Conservation (phyloP, 2,329 filamentous ascomycete species). For the Fusarium guadeloupense region DNA sequence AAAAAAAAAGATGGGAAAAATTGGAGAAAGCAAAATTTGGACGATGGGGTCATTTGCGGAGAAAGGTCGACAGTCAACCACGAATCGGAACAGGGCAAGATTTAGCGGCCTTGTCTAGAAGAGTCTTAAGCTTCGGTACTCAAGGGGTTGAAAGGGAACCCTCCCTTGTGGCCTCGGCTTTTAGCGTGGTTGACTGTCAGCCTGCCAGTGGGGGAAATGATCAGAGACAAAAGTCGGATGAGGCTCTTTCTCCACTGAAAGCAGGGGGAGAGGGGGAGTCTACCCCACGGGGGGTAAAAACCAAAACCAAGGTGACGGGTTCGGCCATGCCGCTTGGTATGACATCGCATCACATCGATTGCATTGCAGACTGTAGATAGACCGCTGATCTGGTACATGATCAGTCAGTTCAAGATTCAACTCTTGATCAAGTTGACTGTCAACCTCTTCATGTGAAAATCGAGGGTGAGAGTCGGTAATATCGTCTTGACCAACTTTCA, state of each 20-base stretch:
- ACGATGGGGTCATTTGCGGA: background rate
- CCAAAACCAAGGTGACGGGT: background rate
- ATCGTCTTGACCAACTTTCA: background rate
- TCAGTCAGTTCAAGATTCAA: too few species aligned
- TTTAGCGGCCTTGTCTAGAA: too few species aligned
- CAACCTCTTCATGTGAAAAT: conserved; percentile 8
- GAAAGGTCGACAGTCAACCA: conserved; percentile 6
- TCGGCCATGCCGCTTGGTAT: background rate
- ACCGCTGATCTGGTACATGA: too few species aligned
- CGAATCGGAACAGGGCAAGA: background rate
- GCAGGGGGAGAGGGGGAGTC: too few species aligned
- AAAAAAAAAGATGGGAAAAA: too few species aligned
- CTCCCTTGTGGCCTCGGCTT: background rate
- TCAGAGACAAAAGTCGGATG: background rate
- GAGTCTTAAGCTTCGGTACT: too few species aligned
- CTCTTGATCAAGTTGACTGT: conserved; percentile 10
- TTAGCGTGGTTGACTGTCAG: conserved; percentile 13
- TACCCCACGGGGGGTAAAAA: conserved; percentile 3
- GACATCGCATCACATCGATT: too few species aligned
- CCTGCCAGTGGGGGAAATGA: background rate
- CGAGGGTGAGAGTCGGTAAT: background rate
- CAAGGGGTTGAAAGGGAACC: too few species aligned
- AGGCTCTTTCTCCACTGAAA: conserved; percentile 6
- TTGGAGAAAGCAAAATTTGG: too few species aligned
- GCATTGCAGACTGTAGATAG: too few species aligned